phyloP scores from a whole-genome alignment of 1,284 basidiomycete genomes.

The Nidula niveotomentosa region DNA sequence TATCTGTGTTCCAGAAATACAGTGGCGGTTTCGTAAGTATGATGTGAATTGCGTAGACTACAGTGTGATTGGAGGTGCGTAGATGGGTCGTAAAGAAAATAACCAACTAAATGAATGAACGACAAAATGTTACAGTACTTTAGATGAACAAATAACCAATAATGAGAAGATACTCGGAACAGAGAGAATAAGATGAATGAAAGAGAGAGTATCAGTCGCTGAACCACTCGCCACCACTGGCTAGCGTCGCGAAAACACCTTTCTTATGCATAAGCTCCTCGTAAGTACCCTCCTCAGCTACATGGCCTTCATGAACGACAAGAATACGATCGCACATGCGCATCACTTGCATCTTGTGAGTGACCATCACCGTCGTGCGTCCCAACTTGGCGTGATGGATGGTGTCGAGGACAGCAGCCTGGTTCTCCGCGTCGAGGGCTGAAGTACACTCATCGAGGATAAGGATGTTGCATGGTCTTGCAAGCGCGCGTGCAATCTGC shows the following conservation, averaged over 20 bases:
- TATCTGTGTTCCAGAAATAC: too few species aligned
- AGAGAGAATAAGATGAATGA: constrained; percentile 9
- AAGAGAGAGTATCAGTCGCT: constrained; percentile 31
- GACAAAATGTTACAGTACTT: neutral
- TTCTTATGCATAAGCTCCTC: constrained; percentile 66
- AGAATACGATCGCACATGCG: constrained; percentile 88
- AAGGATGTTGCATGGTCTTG: constrained; percentile 69
- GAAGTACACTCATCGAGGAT: constrained; percentile 95
- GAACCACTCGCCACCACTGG: constrained; percentile 86
- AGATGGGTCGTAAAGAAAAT: too few species aligned
- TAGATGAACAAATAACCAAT: constrained; percentile 7
- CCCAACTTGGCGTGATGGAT: constrained; percentile 63
- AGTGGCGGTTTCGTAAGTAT: too few species aligned
- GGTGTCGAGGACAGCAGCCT: constrained; percentile 78
- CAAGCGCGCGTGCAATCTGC: constrained; percentile 89
- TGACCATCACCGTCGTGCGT: constrained; percentile 88
- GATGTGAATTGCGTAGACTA: too few species aligned
- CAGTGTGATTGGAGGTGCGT: too few species aligned
- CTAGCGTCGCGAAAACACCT: constrained; percentile 82
- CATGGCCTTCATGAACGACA: constrained; percentile 74
- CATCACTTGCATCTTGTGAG: constrained; percentile 94
- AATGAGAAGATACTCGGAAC: constrained; percentile 1
- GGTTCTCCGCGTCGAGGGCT: constrained; percentile 85
- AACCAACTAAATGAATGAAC: neutral
- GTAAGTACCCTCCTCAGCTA: constrained; percentile 82